Conservation (phyloP, 129 eudicot species). For the Chrysanthemum makinoi region DNA sequence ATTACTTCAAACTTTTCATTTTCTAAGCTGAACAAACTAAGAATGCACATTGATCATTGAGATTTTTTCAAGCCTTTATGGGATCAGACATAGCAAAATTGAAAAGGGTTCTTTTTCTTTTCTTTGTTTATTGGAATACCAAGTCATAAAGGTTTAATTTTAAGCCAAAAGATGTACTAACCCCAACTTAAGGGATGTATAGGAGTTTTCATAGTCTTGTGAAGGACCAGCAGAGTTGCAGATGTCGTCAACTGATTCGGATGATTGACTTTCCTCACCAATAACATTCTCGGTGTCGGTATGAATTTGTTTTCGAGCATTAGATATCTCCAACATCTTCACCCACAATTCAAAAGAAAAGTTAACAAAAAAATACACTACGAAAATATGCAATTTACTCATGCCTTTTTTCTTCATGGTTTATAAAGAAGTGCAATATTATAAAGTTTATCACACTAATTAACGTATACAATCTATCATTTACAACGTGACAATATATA, state of each 20-base stretch:
- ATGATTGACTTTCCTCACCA: constrained; percentile 72
- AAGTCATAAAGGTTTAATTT: not conserved
- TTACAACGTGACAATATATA: too few species aligned
- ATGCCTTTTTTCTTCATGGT: too few species aligned
- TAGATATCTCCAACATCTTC: constrained; percentile 54
- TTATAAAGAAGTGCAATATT: too few species aligned
- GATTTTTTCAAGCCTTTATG: too few species aligned
- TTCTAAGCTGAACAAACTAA: too few species aligned
- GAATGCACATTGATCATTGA: too few species aligned
- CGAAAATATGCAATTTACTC: too few species aligned
- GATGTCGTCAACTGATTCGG: constrained; percentile 52
- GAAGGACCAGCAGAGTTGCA: constrained; percentile 60
- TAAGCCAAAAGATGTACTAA: constrained; percentile 32
- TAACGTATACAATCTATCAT: too few species aligned
- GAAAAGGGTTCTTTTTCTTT: not conserved
- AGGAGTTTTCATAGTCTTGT: constrained; percentile 68
- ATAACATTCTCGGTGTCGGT: constrained; percentile 39
- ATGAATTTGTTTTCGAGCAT: constrained; percentile 32
- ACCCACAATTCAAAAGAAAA: constrained; percentile 5
- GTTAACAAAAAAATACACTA: not conserved
- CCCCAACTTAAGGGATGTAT: constrained; percentile 90
- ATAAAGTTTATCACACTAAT: too few species aligned
- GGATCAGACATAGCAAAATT: not conserved
- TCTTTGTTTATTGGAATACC: not conserved
- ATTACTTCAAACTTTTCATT: too few species aligned